Base-by-base conservation (phyloP, 345 rosid species). In the Erodium maritimum region DNA sequence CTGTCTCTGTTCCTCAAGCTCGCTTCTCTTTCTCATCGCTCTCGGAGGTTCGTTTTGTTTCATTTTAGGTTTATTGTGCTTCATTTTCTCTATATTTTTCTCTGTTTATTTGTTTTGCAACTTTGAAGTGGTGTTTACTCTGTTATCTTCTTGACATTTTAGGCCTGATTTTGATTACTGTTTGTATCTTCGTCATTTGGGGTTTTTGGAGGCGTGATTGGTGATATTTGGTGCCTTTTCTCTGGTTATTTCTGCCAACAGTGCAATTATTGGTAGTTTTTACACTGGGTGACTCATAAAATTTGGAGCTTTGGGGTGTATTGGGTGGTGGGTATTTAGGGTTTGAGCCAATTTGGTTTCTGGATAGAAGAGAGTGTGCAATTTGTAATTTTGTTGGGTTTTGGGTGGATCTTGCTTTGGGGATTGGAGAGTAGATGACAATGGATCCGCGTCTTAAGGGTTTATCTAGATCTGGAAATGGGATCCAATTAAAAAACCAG, bases 391-490 rank as follows among this genome's bases (percentile, higher is more conserved):
- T 29, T 29, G 5, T 29, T 23, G 65, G 33, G 19, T 50, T 19
- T 33, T 54, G 34, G 53, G 29, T 61, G 42, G 52, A 45, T 19
- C 10, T 45, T 54, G 58, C 34, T 21, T 45, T 60, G 48, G 20
- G 34, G 21, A 21, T 50, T 23, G 21, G 18, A 50, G 25, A 57
- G 57, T 67, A 21, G 61, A 66, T 79, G 81, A 57, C 51, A 50
- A 88, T 77, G 88, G 95, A 86, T 57, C 87, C 88, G 5, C 37
- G 56, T 14, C 57, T 71, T 3, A 77, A 65, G 57, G 82, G 75
- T 22, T 59, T 62, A 57, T 61, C 80, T 0, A 69, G 68, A 65
- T 52, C 81, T 10, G 50, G 59, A n/a, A 75, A 70, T 65, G 84
- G 73, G 59, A 37, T 62, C 56, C 66, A 74, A 42, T 64, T 73